These are phyloP conservation scores for Botryosphaeria agaves DNA, from an alignment of 2,329 filamentous ascomycete species.

Conservation along the genomic window DNA sequence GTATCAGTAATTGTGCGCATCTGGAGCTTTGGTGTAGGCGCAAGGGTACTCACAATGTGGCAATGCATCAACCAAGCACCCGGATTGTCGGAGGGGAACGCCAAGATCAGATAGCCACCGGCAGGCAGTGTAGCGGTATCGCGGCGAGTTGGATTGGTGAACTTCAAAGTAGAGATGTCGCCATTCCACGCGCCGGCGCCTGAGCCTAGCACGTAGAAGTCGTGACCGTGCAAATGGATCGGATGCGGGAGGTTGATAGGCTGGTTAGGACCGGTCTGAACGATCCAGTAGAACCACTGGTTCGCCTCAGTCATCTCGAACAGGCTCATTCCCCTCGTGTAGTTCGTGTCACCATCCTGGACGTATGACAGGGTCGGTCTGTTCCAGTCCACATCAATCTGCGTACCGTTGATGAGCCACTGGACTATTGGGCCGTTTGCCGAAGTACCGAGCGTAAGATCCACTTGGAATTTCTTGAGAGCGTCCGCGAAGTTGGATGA, in stretches of 20 bases:
- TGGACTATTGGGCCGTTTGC: slow-evolving; percentile 12
- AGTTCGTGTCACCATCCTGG: slow-evolving; percentile 9
- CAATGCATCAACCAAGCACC: slow-evolving; percentile 26
- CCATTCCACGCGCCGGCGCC: slow-evolving; percentile 6
- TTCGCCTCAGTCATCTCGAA: slow-evolving; percentile 1
- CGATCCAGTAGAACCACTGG: slow-evolving; percentile 12
- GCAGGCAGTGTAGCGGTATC: slow-evolving; percentile 21
- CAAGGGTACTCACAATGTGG: slow-evolving; percentile 18
- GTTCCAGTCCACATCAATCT: slow-evolving; percentile 18
- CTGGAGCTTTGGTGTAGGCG: too few species aligned
- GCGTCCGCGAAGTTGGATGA: slow-evolving; percentile 11
- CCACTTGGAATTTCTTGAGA: slow-evolving; percentile 5
- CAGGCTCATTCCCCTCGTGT: slow-evolving; percentile 1
- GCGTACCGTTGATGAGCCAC: slow-evolving; percentile 21
- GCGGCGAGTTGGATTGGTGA: slow-evolving; percentile 19
- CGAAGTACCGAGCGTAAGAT: slow-evolving; percentile 5
- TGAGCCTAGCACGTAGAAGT: slow-evolving; percentile 15
- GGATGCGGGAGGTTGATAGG: slow-evolving; percentile 14
- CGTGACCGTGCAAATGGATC: slow-evolving; percentile 16
- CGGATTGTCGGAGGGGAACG: slow-evolving; percentile 24
- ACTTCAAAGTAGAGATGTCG: slow-evolving; percentile 11
- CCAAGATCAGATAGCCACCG: slow-evolving; percentile 21
- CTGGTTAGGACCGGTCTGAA: background rate
- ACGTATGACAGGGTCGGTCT: slow-evolving; percentile 20
- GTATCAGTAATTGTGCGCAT: slow-evolving; percentile 10